Evolutionary conservation across 805 yeast genomes (phyloP).

Genomic region (Candida railenensis): DNA sequence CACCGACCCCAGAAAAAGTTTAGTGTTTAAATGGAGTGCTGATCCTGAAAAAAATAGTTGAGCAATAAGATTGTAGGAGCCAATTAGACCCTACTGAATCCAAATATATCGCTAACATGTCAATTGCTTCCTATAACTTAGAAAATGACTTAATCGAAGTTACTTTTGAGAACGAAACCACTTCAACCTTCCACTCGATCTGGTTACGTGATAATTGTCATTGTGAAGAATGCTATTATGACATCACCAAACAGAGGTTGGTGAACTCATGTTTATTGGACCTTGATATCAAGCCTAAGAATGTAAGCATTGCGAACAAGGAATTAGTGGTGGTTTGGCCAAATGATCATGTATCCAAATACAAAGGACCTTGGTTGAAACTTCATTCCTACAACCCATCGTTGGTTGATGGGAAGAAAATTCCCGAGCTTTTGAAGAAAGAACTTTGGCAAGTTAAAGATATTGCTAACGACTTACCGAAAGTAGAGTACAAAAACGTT

Average conservation of each 20-base stretch:
- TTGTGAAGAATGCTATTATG: constrained; percentile 53
- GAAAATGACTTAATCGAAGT: background rate
- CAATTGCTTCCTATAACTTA: background rate
- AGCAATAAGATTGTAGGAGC: background rate
- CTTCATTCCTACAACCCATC: constrained; percentile 55
- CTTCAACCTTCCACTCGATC: constrained; percentile 40
- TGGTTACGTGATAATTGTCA: constrained; percentile 71
- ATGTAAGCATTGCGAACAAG: constrained; percentile 5
- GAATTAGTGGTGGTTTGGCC: constrained; percentile 36
- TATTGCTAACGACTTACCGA: constrained; percentile 42
- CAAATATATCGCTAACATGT: background rate
- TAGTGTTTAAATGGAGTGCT: background rate
- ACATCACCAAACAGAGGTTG: constrained; percentile 57
- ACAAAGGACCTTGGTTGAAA: constrained; percentile 42
- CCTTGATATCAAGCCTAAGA: constrained; percentile 24
- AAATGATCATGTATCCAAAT: constrained; percentile 38
- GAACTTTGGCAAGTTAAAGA: constrained; percentile 45
- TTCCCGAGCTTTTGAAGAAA: constrained; percentile 26
- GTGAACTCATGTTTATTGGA: constrained; percentile 50
- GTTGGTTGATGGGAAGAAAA: constrained; percentile 15
- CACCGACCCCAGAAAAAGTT: background rate
- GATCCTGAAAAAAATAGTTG: background rate
- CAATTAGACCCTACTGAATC: background rate
- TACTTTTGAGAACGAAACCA: constrained; percentile 2
- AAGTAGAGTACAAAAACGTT: constrained; percentile 47